A percentile compares a stretch with the other conserved stretches of the same genome.
These are phyloP conservation scores for Penicillium desertorum DNA, from an alignment of 495 filamentous ascomycete genomes.

Conservation along the genomic window DNA sequence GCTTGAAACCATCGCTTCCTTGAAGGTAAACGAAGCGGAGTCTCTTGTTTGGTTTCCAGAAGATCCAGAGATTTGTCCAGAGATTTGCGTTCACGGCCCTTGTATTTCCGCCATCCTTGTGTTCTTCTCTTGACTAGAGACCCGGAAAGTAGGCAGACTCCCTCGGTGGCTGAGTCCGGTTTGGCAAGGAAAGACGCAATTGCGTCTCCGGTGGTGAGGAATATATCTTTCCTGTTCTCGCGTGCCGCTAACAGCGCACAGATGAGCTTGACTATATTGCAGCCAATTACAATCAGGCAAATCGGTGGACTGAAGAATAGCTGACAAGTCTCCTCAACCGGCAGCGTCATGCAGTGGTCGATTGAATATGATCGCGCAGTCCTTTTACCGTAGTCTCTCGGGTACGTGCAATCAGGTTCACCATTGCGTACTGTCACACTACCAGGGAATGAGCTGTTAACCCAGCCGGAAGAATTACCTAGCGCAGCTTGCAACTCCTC, in stretches of 20 bases:
- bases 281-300: neutral
- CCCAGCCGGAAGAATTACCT: neutral
- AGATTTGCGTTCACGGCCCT: neutral
- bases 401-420: neutral
- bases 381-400: neutral
- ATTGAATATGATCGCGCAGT: neutral
- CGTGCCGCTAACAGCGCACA: neutral
- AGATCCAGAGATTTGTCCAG: neutral
- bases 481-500: neutral
- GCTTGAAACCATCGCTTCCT: neutral
- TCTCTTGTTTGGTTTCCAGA: neutral
- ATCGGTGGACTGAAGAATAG: slow-evolving; percentile 1
- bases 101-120: neutral
- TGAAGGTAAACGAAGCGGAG: neutral
- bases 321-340: neutral
- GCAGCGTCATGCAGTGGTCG: neutral
- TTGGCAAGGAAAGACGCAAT: neutral
- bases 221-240: neutral
- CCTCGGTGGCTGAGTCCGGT: neutral
- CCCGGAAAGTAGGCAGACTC: neutral
- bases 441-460: neutral
- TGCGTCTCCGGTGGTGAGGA: neutral
- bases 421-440: neutral
- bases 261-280: neutral
- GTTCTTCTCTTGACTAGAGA: neutral